Base-by-base conservation (phyloP, 31 red algal genomes). In the Porphyra umbilicalis region DNA sequence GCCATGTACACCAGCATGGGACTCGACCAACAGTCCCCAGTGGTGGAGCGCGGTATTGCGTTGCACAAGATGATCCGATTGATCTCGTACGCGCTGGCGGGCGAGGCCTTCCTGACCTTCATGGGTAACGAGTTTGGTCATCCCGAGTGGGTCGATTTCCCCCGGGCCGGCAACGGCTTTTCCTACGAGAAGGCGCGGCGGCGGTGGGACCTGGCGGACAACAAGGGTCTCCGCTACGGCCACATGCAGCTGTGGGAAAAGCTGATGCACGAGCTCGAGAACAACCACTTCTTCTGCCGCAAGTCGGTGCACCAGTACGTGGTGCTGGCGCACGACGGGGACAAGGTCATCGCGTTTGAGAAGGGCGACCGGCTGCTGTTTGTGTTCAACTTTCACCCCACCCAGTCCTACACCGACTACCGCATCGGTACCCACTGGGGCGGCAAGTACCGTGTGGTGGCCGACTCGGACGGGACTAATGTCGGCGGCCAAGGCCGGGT, bases 51-150 rank as follows among this genome's bases (percentile, higher is more conserved):
- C 42, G 97, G 97, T 18, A 92, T 99, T 31, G 90, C 97, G 38
- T 83, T 99, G 75, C 97, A 99, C 91, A 99, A 99, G 77, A 94
- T 99, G 93, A 94, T 99, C 79, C 93, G 97, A 15, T 34, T 99
- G 75, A 83, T 99, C n/a, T 88, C 91, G 0, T 92, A 96, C 81
- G 87, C 83, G 37, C 83, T 99, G 34, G 90, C 89, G 18, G 97
- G 97, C 44, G 97, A 99, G 79, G 97, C 88, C 20, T 99, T 94
- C 82, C 88, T 99, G n/a, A 99, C 84, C 31, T 99, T 99, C 79
- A 99, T 99, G 97, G 97, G 97, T 32, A 99, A 99, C 88, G 97
- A 99, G 82, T 99, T 99, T 93, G 97, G 97, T 7, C 97, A 99
- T 81, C 97, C 97, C 18, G 97, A 99, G 84, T 99, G 97, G 97